These are phyloP conservation scores for Oryza australiensis DNA, from an alignment of 176 grass and related monocot genomes.

Conservation along the genomic window DNA sequence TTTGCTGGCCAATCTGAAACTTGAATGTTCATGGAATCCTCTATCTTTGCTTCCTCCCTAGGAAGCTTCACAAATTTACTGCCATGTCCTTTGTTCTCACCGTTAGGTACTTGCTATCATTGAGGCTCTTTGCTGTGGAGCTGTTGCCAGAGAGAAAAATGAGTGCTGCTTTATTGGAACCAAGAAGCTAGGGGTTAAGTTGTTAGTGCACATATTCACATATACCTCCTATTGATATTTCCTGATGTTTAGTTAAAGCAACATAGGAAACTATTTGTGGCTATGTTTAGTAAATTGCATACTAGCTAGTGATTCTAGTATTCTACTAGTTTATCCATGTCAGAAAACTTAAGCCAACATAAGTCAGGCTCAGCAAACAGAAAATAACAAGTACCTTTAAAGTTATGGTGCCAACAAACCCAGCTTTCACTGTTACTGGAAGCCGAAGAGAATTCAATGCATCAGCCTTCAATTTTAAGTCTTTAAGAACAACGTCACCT, in stretches of 20 bases:
- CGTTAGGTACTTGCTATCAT: background rate
- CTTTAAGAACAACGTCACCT: constrained; percentile 99
- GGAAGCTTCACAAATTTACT: background rate
- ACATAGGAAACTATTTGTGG: background rate
- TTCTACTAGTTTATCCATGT: background rate
- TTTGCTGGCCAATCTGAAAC: background rate
- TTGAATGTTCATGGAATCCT: background rate
- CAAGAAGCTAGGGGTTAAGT: background rate
- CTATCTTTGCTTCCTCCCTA: too few relatives aligned
- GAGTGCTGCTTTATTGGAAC: background rate
- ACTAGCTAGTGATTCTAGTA: background rate
- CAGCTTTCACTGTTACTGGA: constrained; percentile 98
- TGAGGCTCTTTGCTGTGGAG: background rate
- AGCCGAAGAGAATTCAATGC: constrained; percentile 91
- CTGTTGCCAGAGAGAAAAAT: background rate
- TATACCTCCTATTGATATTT: background rate
- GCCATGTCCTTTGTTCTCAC: background rate
- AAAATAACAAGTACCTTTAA: constrained; percentile 67
- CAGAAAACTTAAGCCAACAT: constrained; percentile 16
- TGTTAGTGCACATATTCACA: background rate
- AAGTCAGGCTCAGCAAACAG: constrained; percentile 16
- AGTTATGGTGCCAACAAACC: constrained; percentile 97
- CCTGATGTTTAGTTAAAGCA: background rate
- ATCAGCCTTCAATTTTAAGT: constrained; percentile 97
- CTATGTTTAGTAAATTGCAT: background rate